Conservation (phyloP, 805 yeast species). For the Candida chilensis region DNA sequence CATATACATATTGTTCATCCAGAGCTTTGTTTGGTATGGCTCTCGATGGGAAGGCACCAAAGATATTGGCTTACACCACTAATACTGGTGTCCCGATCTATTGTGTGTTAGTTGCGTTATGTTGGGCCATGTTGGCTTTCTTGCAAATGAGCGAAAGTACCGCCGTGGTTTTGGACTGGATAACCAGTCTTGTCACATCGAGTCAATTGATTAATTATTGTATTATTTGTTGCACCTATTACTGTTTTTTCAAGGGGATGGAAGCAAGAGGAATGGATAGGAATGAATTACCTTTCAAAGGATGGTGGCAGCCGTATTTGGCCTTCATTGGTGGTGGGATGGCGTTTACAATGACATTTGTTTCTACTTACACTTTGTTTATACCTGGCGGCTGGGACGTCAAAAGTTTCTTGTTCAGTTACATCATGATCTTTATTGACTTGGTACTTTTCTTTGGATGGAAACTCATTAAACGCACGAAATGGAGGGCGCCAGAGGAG, state of each 20-base stretch:
- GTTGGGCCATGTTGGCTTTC: slow-evolving; percentile 16
- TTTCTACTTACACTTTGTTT: slow-evolving; percentile 67
- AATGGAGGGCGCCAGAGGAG: slow-evolving; percentile 31
- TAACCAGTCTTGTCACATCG: slow-evolving; percentile 62
- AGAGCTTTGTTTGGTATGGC: slow-evolving; percentile 64
- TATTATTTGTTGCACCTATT: slow-evolving; percentile 46
- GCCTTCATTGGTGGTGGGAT: slow-evolving; percentile 38
- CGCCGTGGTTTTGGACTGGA: slow-evolving; percentile 61
- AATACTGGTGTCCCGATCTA: slow-evolving; percentile 63
- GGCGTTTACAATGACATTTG: slow-evolving; percentile 41
- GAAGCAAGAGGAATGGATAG: slow-evolving; percentile 42
- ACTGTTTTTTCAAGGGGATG: slow-evolving; percentile 55
- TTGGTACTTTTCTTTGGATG: slow-evolving; percentile 38
- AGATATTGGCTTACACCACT: slow-evolving; percentile 50
- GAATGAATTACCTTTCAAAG: slow-evolving; percentile 34
- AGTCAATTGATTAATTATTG: slow-evolving; percentile 59
- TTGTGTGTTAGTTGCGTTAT: slow-evolving; percentile 38
- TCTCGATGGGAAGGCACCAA: slow-evolving; percentile 65
- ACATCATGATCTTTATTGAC: slow-evolving; percentile 60
- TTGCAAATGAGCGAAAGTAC: slow-evolving; percentile 41
- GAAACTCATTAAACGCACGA: slow-evolving; percentile 42
- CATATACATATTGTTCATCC: slow-evolving; percentile 67
- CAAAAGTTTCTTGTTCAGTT: slow-evolving; percentile 56
- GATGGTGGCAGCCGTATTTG: slow-evolving; percentile 53
- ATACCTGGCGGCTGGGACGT: slow-evolving; percentile 57